These are phyloP conservation scores for Clitoria ternatea DNA, from an alignment of 306 rosid species.

Conservation along the genomic window DNA sequence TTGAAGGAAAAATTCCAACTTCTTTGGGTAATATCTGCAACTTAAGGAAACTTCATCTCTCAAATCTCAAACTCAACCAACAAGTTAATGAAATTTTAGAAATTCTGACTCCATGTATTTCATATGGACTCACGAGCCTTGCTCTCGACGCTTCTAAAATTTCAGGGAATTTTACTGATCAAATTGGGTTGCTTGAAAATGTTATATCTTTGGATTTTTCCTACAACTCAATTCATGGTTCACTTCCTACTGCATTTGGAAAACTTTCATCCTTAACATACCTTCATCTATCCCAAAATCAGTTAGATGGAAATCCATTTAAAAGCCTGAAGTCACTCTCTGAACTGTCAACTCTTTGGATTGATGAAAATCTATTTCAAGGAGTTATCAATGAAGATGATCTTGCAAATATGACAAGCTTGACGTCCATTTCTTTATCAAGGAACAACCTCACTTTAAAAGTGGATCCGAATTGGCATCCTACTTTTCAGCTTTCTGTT, in stretches of 20 bases:
- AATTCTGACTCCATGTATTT: neutral
- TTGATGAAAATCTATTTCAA: neutral
- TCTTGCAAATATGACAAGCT: neutral
- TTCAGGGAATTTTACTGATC: neutral
- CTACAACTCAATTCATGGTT: neutral
- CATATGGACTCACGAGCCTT: neutral
- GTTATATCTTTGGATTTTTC: neutral
- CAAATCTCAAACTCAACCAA: neutral
- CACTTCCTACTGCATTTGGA: neutral
- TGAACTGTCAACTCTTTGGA: neutral
- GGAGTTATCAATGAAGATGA: neutral
- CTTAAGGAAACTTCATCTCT: neutral
- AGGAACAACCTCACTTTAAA: neutral
- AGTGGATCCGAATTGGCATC: constrained; percentile 1
- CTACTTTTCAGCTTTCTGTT: accelerated
- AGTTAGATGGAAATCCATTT: neutral
- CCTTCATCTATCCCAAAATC: neutral
- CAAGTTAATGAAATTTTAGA: neutral
- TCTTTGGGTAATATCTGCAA: constrained; percentile 17
- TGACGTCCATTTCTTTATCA: neutral
- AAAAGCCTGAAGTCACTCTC: neutral
- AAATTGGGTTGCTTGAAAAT: neutral
- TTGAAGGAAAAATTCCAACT: neutral
- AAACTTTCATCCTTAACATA: neutral
- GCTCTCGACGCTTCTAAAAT: accelerated